A percentile compares a stretch with the other conserved stretches of the same genome.
Conservation (phyloP, 805 yeast species). For the Candida coquimbonensis region DNA sequence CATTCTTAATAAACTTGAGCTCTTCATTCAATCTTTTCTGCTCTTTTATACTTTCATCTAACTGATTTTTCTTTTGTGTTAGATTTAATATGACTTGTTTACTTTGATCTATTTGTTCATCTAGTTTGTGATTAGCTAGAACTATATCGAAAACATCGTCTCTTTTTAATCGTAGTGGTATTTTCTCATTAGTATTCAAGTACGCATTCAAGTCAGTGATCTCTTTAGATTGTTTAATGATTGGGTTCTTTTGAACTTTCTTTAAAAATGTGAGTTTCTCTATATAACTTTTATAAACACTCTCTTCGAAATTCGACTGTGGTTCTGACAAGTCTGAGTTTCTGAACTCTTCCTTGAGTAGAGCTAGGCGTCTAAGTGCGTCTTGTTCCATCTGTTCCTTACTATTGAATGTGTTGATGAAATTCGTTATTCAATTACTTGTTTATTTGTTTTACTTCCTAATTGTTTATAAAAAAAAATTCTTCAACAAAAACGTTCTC, state of each 20-base stretch:
- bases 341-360: not conserved
- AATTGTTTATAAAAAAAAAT: too few relatives aligned
- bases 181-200: conserved; percentile 8
- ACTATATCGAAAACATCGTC: conserved; percentile 20
- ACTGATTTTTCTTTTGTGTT: not conserved
- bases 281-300: not conserved
- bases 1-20: not conserved
- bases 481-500: too few relatives aligned
- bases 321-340: not conserved
- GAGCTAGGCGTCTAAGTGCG: not conserved
- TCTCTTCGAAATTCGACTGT: not conserved
- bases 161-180: conserved; percentile 17
- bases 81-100: not conserved
- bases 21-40: conserved; percentile 4
- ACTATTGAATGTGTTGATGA: not conserved
- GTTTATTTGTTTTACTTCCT: too few relatives aligned
- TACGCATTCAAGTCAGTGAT: not conserved
- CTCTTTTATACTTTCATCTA: conserved; percentile 1
- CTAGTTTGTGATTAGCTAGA: conserved; percentile 11
- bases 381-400: not conserved
- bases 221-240: not conserved
- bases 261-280: not conserved
- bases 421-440: not conserved
- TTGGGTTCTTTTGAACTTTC: not conserved
- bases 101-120: conserved; percentile 12